Percentiles rank a stretch among this genome's conserved stretches.
Evolutionary conservation across 768 basidiomycete species (phyloP).

Genomic region (Lanmaoa pseudosensibilis): DNA sequence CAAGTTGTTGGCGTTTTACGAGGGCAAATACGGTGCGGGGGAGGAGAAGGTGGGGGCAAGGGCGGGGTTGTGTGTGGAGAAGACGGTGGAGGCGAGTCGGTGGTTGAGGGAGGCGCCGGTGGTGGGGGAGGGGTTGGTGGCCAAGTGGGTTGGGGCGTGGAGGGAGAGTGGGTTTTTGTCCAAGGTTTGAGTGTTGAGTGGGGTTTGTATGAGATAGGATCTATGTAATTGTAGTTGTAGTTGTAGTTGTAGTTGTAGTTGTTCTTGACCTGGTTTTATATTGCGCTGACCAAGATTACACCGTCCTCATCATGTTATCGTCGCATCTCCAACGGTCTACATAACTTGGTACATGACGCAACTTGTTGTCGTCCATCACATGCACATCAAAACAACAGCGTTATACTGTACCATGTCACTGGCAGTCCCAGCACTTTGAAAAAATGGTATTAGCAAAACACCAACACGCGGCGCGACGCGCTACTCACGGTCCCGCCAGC

Average conservation of each 20-base stretch:
- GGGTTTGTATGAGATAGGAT: background rate
- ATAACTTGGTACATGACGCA: background rate
- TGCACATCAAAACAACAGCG: conserved; percentile 19
- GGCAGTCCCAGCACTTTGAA: conserved; percentile 39
- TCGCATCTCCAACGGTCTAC: background rate
- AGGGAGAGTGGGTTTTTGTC: conserved; percentile 39
- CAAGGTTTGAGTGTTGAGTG: background rate
- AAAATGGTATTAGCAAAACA: background rate
- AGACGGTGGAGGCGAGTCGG: conserved; percentile 13
- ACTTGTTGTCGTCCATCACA: background rate
- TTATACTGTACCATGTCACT: conserved; percentile 37
- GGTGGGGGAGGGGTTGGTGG: conserved; percentile 32
- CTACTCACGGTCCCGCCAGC: conserved; percentile 75
- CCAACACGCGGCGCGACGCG: background rate
- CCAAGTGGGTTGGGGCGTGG: conserved; percentile 45
- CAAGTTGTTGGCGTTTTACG: conserved; percentile 27
- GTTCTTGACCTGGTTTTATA: background rate
- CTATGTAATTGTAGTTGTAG: no score
- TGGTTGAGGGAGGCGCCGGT: conserved; percentile 19
- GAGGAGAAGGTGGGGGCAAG: conserved; percentile 9
- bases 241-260: no score
- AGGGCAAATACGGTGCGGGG: conserved; percentile 24
- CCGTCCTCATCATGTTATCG: background rate
- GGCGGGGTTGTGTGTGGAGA: conserved; percentile 9
- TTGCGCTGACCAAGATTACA: background rate